Evolutionary conservation across 148 eudicot species (phyloP).

Genomic region (Fagopyrum homotropicum): DNA sequence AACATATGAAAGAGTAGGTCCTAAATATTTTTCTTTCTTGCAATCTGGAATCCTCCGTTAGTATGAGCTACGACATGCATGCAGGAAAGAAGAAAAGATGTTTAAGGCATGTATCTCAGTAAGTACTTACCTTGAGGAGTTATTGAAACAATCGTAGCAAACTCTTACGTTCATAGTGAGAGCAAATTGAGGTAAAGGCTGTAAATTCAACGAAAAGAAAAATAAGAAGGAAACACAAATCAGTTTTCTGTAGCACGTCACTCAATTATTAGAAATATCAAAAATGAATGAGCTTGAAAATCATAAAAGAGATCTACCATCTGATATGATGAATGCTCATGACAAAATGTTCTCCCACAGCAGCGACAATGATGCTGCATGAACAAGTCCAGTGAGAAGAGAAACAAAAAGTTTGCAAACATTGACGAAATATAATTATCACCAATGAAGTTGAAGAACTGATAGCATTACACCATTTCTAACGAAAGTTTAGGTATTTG

Average conservation of each 20-base stretch:
- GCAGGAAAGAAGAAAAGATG: neutral
- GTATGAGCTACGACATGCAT: neutral
- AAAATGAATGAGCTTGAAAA: neutral
- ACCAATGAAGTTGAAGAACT: neutral
- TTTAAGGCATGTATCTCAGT: neutral
- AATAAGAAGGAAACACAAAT: slow-evolving; percentile 9
- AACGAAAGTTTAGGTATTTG: neutral
- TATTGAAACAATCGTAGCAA: slow-evolving; percentile 79
- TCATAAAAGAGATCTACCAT: slow-evolving; percentile 45
- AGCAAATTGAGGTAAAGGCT: slow-evolving; percentile 92
- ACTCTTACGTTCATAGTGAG: slow-evolving; percentile 73
- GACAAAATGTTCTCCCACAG: slow-evolving; percentile 89
- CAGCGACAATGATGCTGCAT: slow-evolving; percentile 94
- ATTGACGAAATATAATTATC: slow-evolving; percentile 5
- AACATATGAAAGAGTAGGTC: neutral
- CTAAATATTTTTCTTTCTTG: neutral
- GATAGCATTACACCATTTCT: neutral
- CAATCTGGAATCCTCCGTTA: neutral
- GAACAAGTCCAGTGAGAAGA: slow-evolving; percentile 7
- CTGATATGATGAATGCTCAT: slow-evolving; percentile 84
- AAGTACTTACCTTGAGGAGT: slow-evolving; percentile 55
- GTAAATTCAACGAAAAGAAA: slow-evolving; percentile 19
- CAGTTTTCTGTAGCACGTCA: neutral
- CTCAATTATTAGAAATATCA: neutral
- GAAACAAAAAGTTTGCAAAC: neutral